Percentiles rank a stretch among this genome's conserved stretches.
These are phyloP conservation scores for Kluyveromyces sp. DNA, from an alignment of 1,139 yeast species.

Conservation along the genomic window DNA sequence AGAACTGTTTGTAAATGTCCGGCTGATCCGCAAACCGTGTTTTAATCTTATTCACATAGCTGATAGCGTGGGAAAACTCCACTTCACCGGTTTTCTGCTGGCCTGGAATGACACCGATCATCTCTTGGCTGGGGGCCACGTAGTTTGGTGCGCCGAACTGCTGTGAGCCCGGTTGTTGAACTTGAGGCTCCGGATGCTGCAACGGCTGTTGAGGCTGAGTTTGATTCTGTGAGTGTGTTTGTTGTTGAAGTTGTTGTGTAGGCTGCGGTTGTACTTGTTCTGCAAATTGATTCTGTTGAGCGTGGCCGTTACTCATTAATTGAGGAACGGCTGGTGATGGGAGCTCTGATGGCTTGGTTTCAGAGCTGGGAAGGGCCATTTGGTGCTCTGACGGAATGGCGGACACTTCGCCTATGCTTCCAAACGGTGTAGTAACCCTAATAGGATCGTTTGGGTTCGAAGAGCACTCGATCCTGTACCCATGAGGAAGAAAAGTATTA, in stretches of 20 bases:
- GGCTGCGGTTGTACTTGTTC: constrained; percentile 13
- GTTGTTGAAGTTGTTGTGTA: neutral
- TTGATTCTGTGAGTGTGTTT: neutral
- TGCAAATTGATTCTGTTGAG: constrained; percentile 15
- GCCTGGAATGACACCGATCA: neutral
- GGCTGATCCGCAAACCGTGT: constrained; percentile 92
- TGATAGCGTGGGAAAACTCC: constrained; percentile 94
- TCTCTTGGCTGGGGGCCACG: neutral
- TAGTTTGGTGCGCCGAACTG: constrained; percentile 3
- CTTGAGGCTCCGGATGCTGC: constrained; percentile 15
- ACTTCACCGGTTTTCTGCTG: constrained; percentile 63
- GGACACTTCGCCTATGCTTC: constrained; percentile 48
- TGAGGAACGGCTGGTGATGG: constrained; percentile 8
- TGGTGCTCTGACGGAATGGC: constrained; percentile 11
- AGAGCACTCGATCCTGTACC: constrained; percentile 90
- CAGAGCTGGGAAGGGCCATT: neutral
- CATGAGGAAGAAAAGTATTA: constrained; percentile 95
- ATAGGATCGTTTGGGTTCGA: constrained; percentile 87
- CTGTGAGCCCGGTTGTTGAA: constrained; percentile 9
- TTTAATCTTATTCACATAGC: constrained; percentile 91
- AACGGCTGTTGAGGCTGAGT: constrained; percentile 13
- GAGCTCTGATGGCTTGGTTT: constrained; percentile 1
- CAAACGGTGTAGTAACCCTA: constrained; percentile 91
- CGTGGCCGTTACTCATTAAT: constrained; percentile 5
- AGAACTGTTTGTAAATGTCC: constrained; percentile 86